phyloP scores from a whole-genome alignment of 768 basidiomycete species.

The Termitomyces sp. region DNA sequence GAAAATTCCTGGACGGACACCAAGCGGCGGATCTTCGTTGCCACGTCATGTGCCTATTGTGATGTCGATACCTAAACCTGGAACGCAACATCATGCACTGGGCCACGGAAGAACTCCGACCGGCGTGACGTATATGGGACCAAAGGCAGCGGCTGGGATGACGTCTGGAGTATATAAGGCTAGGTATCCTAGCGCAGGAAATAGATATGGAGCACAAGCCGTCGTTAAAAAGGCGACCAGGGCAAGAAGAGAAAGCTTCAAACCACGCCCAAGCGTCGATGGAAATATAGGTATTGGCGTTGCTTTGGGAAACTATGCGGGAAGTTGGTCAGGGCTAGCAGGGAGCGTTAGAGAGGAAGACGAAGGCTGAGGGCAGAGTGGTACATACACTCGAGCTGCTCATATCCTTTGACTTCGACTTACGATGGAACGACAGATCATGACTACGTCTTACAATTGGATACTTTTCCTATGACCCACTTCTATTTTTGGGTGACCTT shows the following conservation, averaged over 20 bases:
- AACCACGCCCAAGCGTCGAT: conserved; percentile 73
- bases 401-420: not conserved
- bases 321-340: conserved; percentile 28
- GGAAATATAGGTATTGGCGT: conserved; percentile 25
- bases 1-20: conserved; percentile 39
- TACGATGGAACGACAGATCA: conserved; percentile 6
- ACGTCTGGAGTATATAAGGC: conserved; percentile 21
- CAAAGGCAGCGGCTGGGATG: conserved; percentile 15
- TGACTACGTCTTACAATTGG: not conserved
- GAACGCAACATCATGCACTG: conserved; percentile 47
- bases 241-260: conserved; percentile 74
- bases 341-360: conserved; percentile 45
- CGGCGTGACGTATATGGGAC: conserved; percentile 14
- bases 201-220: conserved; percentile 18
- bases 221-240: conserved; percentile 44
- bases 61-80: conserved; percentile 48
- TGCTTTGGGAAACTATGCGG: conserved; percentile 19
- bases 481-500: not conserved
- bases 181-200: conserved; percentile 17
- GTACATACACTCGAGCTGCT: not conserved
- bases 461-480: not conserved
- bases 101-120: conserved; percentile 50
- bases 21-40: conserved; percentile 25
- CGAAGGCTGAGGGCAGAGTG: conserved; percentile 23
- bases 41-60: conserved; percentile 33